Percentiles rank a stretch among this genome's conserved stretches.
Conservation (phyloP, 2,329 filamentous ascomycete species). For the Botrytis tulipae region DNA sequence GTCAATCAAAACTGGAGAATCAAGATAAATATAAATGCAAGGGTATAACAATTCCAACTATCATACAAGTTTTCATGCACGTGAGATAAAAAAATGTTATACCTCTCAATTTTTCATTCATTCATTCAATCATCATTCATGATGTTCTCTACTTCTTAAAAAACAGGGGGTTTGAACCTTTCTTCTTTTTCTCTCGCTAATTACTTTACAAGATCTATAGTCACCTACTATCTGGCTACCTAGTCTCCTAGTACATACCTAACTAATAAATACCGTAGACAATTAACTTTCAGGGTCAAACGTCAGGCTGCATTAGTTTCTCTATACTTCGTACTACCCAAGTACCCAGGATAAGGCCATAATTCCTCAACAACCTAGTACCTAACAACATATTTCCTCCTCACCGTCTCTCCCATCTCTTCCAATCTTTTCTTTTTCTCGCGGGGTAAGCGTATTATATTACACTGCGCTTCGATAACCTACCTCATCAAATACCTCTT, state of each 20-base stretch:
- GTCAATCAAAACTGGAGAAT: not conserved
- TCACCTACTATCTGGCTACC: no score
- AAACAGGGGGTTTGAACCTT: not conserved
- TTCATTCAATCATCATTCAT: no score
- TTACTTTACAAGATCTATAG: no score
- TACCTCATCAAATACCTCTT: not conserved
- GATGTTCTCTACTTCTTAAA: not conserved
- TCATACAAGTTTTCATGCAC: not conserved
- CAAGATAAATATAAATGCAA: not conserved
- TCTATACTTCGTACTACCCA: no score
- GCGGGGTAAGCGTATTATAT: not conserved
- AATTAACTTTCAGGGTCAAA: not conserved
- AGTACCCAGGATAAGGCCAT: no score
- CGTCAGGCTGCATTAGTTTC: conserved; percentile 4
- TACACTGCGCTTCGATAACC: not conserved
- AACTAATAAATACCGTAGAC: no score
- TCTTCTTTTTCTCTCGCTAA: not conserved
- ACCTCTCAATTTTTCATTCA: no score
- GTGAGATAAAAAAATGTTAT: not conserved
- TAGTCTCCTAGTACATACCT: no score
- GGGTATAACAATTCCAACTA: not conserved
- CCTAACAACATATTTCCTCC: not conserved
- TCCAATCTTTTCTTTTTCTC: not conserved
- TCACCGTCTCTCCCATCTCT: not conserved
- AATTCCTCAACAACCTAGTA: no score